Base-by-base conservation (phyloP, 2,329 filamentous ascomycete species). In the Rhynchosporium graminicola region DNA sequence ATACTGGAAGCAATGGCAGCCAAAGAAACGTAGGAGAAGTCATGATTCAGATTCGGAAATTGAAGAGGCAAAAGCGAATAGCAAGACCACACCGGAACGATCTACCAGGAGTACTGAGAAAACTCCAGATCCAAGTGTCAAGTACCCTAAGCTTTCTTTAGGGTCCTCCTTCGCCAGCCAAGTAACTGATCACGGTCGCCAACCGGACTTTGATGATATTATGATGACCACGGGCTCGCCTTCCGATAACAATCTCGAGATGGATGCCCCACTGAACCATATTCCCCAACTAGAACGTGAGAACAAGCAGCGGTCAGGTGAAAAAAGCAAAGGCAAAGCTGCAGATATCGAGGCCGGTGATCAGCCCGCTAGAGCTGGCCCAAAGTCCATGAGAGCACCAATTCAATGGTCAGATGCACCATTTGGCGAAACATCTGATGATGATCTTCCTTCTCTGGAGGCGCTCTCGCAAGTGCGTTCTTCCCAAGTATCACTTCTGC, bases 151-250 rank as follows among this genome's bases (percentile, higher is more conserved):
- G 43, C 51, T 75, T 2, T 69, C 69, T 5, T 50, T 71, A 1
- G 71, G 71, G 29, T 71, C 74, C 3, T 79, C 78, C 0, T 78
- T 78, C 26, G 71, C 71, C 8, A 76, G 75, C 59, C 63, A 83
- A 78, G 67, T 71, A 76, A 66, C 76, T 52, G 63, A 83, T 78
- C 68, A 71, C 62, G 82, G 82, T 29, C 77, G 80, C 13, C 83
- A 85, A 62, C 78, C 79, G 4, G 76, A 77, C 57, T 72, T 73
- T 66, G 70, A 75, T 13, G 75, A 77, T 42, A 68, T 61, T 48
- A 56, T 57, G 40, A 15, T 62, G 15, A 63, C 63, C 55, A 36
- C 31, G n/a, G 67, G 68, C 20, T 62, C 55, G 9, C 55, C 60
- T 13, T 63, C 59, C 40, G 45, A 60, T 4, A 43, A 58, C 10